phyloP scores from a whole-genome alignment of 169 alveolate genomes.

The Besnoitia besnoiti region DNA sequence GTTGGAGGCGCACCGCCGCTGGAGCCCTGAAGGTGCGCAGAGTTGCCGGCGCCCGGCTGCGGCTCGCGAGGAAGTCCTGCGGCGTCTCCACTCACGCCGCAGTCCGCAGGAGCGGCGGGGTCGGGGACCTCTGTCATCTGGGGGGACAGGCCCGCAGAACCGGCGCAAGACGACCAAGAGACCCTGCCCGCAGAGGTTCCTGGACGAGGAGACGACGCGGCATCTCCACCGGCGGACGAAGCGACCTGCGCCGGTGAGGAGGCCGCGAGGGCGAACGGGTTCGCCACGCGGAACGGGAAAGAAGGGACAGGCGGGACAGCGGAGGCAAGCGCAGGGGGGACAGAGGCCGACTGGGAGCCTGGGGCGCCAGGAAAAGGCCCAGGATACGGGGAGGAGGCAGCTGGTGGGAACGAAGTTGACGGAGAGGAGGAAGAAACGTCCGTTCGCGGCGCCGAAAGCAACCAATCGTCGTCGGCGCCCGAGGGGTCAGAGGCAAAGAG shows the following conservation, averaged over 20 bases:
- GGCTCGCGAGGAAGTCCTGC: too few relatives aligned
- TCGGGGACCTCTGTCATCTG: too few relatives aligned
- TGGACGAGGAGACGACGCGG: too few relatives aligned
- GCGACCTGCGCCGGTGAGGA: not conserved
- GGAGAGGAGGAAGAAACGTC: not conserved
- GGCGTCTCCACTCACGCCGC: too few relatives aligned
- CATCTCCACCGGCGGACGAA: too few relatives aligned
- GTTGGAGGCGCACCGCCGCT: too few relatives aligned
- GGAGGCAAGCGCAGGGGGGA: not conserved
- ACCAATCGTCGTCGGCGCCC: slow-evolving; percentile 17
- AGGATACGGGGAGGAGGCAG: not conserved
- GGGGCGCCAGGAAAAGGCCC: not conserved
- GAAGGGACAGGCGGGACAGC: not conserved
- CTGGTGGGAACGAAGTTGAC: not conserved
- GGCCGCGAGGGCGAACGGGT: not conserved
- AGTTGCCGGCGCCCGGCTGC: too few relatives aligned
- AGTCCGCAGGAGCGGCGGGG: too few relatives aligned
- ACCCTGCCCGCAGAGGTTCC: too few relatives aligned
- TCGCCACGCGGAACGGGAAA: not conserved
- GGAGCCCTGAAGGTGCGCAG: too few relatives aligned
- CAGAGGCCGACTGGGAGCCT: not conserved
- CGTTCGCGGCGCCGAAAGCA: not conserved
- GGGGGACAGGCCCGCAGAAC: too few relatives aligned
- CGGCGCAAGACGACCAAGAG: too few relatives aligned
- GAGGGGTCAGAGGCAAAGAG: slow-evolving; percentile 10